These are phyloP conservation scores for Cryphonectria radicalis DNA, from an alignment of 2,329 filamentous ascomycete species.

Conservation along the genomic window DNA sequence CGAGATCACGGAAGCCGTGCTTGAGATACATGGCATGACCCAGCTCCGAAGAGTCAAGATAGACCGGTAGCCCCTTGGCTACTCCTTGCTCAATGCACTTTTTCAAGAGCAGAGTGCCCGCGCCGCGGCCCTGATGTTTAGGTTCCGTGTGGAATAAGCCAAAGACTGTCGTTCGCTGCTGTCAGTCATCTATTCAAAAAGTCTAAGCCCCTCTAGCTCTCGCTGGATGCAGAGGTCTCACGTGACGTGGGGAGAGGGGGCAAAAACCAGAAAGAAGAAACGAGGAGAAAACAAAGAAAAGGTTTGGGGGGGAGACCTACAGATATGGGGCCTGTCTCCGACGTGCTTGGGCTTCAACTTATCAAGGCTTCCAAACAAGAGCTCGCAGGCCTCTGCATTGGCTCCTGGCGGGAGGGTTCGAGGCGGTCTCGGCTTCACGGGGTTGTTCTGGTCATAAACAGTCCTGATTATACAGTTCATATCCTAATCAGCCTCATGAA, in stretches of 20 bases:
- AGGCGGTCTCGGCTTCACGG: slow-evolving; percentile 27
- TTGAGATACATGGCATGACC: slow-evolving; percentile 44
- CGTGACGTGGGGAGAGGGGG: too few relatives aligned
- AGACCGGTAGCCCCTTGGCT: slow-evolving; percentile 39
- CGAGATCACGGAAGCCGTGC: slow-evolving; percentile 45
- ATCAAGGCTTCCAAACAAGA: slow-evolving; percentile 36
- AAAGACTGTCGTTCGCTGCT: slow-evolving; percentile 37
- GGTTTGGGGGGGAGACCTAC: slow-evolving; percentile 32
- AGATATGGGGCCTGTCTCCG: slow-evolving; percentile 35
- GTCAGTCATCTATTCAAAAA: neutral
- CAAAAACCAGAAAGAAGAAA: too few relatives aligned
- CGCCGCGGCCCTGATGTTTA: slow-evolving; percentile 46
- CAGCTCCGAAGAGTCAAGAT: slow-evolving; percentile 43
- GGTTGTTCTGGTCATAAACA: slow-evolving; percentile 29
- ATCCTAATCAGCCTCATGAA: neutral
- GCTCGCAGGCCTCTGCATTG: slow-evolving; percentile 40
- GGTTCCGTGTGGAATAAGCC: slow-evolving; percentile 46
- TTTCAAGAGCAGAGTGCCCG: slow-evolving; percentile 43
- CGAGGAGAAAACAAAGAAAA: neutral
- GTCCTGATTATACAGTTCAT: neutral
- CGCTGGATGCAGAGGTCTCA: neutral
- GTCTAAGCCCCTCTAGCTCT: neutral
- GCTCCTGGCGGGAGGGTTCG: slow-evolving; percentile 34
- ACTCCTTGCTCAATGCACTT: slow-evolving; percentile 44
- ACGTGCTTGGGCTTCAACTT: slow-evolving; percentile 31